These are phyloP conservation scores for Trypethelium eluteriae DNA, from an alignment of 495 filamentous ascomycete species.

Conservation along the genomic window DNA sequence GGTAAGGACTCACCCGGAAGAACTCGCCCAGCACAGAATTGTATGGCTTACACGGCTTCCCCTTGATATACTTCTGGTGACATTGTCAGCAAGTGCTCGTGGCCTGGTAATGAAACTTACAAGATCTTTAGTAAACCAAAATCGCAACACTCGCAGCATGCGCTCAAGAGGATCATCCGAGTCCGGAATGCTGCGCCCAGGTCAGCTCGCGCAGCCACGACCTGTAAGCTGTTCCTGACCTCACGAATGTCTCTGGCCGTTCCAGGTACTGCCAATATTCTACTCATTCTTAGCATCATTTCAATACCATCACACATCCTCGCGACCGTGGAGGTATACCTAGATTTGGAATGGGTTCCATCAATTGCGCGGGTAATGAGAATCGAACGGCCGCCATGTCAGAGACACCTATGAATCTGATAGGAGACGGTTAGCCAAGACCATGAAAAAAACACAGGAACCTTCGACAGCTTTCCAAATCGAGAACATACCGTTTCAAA, in stretches of 20 bases:
- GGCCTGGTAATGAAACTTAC: slow-evolving; percentile 35
- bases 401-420: slow-evolving; percentile 83
- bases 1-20: slow-evolving; percentile 61
- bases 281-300: slow-evolving; percentile 24
- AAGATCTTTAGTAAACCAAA: slow-evolving; percentile 98
- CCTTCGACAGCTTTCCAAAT: slow-evolving; percentile 29
- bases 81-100: slow-evolving; percentile 23
- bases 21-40: slow-evolving; percentile 97
- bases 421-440: background rate
- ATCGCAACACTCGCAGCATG: slow-evolving; percentile 85
- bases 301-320: background rate
- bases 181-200: slow-evolving; percentile 68
- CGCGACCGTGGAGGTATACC: slow-evolving; percentile 40
- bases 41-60: slow-evolving; percentile 97
- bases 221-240: slow-evolving; percentile 39
- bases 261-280: slow-evolving; percentile 99
- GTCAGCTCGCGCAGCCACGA: slow-evolving; percentile 32
- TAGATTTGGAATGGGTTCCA: slow-evolving; percentile 91
- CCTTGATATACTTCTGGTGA: slow-evolving; percentile 85
- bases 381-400: slow-evolving; percentile 95
- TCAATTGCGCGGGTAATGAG: slow-evolving; percentile 86
- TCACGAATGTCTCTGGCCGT: slow-evolving; percentile 85
- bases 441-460: background rate
- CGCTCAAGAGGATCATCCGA: slow-evolving; percentile 84
- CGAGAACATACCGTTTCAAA: slow-evolving; percentile 54